A percentile compares a stretch with the other conserved stretches of the same genome.
Conservation (phyloP, 2,329 filamentous ascomycete species). For the Dothistroma pini region DNA sequence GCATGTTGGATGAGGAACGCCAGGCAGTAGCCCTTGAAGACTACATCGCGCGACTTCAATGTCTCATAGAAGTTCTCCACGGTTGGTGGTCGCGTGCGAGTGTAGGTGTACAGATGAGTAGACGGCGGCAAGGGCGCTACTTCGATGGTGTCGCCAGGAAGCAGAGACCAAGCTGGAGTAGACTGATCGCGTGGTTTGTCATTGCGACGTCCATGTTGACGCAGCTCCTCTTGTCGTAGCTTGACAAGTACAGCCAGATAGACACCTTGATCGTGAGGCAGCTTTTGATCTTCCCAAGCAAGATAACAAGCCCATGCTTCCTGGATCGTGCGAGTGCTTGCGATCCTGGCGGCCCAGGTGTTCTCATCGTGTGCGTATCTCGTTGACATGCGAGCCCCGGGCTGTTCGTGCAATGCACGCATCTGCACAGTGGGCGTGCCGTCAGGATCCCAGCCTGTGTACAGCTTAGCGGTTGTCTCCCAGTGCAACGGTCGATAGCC, state of each 20-base stretch:
- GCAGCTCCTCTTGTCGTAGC: constrained; percentile 39
- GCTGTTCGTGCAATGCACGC: constrained; percentile 40
- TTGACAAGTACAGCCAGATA: constrained; percentile 58
- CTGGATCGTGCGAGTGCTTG: constrained; percentile 56
- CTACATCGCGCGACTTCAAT: constrained; percentile 53
- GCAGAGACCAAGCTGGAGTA: constrained; percentile 28
- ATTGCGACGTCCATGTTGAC: not conserved
- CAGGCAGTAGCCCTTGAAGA: constrained; percentile 51
- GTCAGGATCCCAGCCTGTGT: constrained; percentile 62
- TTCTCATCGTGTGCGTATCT: constrained; percentile 14
- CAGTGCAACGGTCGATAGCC: constrained; percentile 52
- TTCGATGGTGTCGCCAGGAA: constrained; percentile 60
- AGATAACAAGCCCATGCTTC: constrained; percentile 65
- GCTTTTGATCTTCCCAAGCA: constrained; percentile 48
- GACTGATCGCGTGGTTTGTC: not conserved
- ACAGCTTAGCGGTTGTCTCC: constrained; percentile 53
- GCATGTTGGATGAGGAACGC: constrained; percentile 56
- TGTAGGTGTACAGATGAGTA: constrained; percentile 62
- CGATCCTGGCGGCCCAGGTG: constrained; percentile 57
- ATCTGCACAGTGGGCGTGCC: constrained; percentile 61
- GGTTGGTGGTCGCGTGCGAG: constrained; percentile 58
- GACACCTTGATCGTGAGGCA: constrained; percentile 40
- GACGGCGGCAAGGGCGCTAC: constrained; percentile 54
- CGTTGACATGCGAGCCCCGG: constrained; percentile 16
- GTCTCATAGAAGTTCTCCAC: constrained; percentile 56